Percentiles rank a stretch among this genome's conserved stretches.
These are phyloP conservation scores for Massariosphaeria phaeospora DNA, from an alignment of 495 filamentous ascomycete genomes.

Conservation along the genomic window DNA sequence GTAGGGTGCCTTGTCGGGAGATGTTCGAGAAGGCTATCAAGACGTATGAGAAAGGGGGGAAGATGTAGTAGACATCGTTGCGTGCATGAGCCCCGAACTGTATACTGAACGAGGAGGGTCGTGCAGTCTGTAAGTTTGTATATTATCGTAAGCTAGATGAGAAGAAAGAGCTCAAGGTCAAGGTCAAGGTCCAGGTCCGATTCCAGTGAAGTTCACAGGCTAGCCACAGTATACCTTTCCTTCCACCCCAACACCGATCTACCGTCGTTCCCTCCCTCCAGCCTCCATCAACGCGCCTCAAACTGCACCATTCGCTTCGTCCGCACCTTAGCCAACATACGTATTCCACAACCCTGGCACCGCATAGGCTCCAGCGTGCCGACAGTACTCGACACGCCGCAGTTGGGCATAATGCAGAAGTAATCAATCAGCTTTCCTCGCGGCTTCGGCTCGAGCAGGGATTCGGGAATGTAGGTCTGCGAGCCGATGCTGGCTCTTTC, in stretches of 20 bases:
- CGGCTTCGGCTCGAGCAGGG: too few relatives aligned
- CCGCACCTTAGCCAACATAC: slow-evolving; percentile 5
- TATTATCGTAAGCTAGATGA: not conserved
- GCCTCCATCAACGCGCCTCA: not conserved
- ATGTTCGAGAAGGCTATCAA: slow-evolving; percentile 67
- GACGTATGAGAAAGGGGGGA: slow-evolving; percentile 38
- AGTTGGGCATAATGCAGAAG: too few relatives aligned
- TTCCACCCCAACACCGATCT: not conserved
- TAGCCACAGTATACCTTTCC: too few relatives aligned
- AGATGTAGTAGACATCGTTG: slow-evolving; percentile 5
- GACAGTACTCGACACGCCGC: too few relatives aligned
- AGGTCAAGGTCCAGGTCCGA: not conserved
- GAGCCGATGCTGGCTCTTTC: too few relatives aligned
- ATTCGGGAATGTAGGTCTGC: too few relatives aligned
- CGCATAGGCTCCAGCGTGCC: not conserved
- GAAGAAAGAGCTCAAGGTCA: not conserved
- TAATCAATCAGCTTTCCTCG: too few relatives aligned
- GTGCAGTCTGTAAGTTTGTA: not conserved
- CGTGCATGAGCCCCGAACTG: not conserved
- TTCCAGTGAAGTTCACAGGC: not conserved
- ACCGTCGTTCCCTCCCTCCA: not conserved
- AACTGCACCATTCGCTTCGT: slow-evolving; percentile 18
- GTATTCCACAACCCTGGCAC: slow-evolving; percentile 7
- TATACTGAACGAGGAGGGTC: not conserved
- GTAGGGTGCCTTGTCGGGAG: slow-evolving; percentile 71